Evolutionary conservation across 1,139 yeast species (phyloP).

Genomic region (Yamadazyma diospyri): DNA sequence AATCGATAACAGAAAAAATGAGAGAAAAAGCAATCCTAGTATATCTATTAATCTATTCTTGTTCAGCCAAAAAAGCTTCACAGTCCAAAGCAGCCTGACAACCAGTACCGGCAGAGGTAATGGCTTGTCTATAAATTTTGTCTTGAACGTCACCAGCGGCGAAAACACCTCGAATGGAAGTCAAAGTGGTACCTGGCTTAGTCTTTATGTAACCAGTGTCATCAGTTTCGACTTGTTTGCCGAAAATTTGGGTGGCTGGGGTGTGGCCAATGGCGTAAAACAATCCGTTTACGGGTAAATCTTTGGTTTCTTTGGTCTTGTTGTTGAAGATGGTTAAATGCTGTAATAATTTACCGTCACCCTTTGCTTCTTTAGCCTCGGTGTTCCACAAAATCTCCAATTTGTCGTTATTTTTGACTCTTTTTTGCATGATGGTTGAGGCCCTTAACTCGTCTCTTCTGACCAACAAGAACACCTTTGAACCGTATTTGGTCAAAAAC

Average conservation of each 20-base stretch:
- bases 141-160: conserved; percentile 99
- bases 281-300: conserved; percentile 81
- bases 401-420: conserved; percentile 79
- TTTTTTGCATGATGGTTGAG: conserved; percentile 92
- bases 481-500: conserved; percentile 93
- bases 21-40: neutral
- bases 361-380: conserved; percentile 83
- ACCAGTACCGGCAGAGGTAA: conserved; percentile 98
- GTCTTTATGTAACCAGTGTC: conserved; percentile 86
- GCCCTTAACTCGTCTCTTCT: conserved; percentile 95
- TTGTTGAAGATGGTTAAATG: conserved; percentile 63
- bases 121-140: conserved; percentile 95
- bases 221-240: conserved; percentile 77
- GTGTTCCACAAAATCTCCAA: conserved; percentile 88
- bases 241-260: conserved; percentile 83
- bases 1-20: neutral
- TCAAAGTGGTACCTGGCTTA: conserved; percentile 80
- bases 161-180: conserved; percentile 87
- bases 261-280: conserved; percentile 98
- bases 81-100: conserved; percentile 99
- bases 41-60: conserved; percentile 14
- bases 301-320: conserved; percentile 63
- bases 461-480: conserved; percentile 88
- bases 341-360: conserved; percentile 77
- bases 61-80: conserved; percentile 76